Base-by-base conservation (phyloP, 2,329 filamentous ascomycete species). In the Chaetothyriales sp. region DNA sequence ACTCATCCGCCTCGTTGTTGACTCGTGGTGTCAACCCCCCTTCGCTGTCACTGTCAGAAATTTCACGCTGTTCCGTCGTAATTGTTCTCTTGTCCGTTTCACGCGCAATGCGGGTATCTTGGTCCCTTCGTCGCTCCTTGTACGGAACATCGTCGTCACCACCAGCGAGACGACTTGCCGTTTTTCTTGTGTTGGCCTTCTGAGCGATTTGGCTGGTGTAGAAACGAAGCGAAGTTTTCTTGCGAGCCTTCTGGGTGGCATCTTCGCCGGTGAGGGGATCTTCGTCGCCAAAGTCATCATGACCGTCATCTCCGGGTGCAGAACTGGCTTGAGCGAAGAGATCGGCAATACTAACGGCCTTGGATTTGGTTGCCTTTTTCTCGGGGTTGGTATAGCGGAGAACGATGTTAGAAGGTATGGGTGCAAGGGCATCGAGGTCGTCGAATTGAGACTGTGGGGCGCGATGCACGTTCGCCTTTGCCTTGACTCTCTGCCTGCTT, bases 201-300 rank as follows among this genome's bases (percentile, higher is more conserved):
- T 97, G 90, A 25, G 86, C 85, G 59, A 98, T 92, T 66, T 98
- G 92, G 2, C 89, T 95, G 2, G 94, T 97, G 77, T 98, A 98
- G 75, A 98, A 98, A 56, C 89, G 85, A 53, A 98, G 78, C 58
- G 81, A 88, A 75, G 94, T 95, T 76, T 92, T 95, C 68, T 86
- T 86, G 54, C 81, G 79, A 0, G 83, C 86, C 70, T 98, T 98
- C 63, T 94, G 87, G 44, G 85, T 86, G 0, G 87, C 84, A 55
- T 90, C 82, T 55, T 82, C 77, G 9, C 82, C 81, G 50, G 89
- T 87, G 53, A 97, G 77, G 3, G 75, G 72, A 15, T 86, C 83
- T 66, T 95, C 89, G 63, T 98, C 92, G 61, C 90, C 92, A 65
- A 98, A 90, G 72, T 98, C 92, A 2, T 89, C 94, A 61, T 86